Percentiles rank a stretch among this genome's conserved stretches.
Conservation (phyloP, 306 rosid genomes). For the Prunus dulcis region DNA sequence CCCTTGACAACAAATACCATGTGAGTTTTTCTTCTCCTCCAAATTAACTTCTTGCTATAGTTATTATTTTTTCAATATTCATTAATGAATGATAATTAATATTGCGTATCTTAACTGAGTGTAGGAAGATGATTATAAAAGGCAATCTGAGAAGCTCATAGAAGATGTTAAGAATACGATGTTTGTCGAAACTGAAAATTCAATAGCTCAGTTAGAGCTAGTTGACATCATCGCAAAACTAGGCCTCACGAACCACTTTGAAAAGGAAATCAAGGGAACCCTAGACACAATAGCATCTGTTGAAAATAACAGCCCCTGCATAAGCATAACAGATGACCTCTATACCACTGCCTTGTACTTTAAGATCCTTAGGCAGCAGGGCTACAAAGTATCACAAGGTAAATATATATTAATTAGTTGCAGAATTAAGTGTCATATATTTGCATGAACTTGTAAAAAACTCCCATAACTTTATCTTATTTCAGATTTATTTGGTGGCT, state of each 20-base stretch:
- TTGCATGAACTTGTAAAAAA: neutral
- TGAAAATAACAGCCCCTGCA: neutral
- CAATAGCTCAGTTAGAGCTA: slow-evolving; percentile 30
- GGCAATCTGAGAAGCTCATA: slow-evolving; percentile 22
- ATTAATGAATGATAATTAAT: neutral
- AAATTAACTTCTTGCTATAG: too few species aligned
- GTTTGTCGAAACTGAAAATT: slow-evolving; percentile 12
- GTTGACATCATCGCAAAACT: slow-evolving; percentile 42
- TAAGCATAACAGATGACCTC: slow-evolving; percentile 12
- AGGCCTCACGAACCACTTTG: slow-evolving; percentile 42
- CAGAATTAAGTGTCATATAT: too few species aligned
- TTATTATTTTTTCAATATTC: neutral
- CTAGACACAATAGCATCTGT: slow-evolving; percentile 27
- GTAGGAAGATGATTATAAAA: slow-evolving; percentile 35
- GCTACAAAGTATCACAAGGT: slow-evolving; percentile 48
- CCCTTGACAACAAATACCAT: slow-evolving; percentile 39
- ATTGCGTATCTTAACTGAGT: neutral
- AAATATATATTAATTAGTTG: neutral
- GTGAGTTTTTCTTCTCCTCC: slow-evolving; percentile 22
- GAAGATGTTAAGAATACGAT: slow-evolving; percentile 17
- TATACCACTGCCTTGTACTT: slow-evolving; percentile 41
- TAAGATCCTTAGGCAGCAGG: slow-evolving; percentile 49
- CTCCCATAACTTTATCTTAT: neutral
- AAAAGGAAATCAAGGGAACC: slow-evolving; percentile 34
- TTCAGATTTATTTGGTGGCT: slow-evolving; percentile 27